Percentiles rank a stretch among this genome's conserved stretches.
Evolutionary conservation across 1,284 basidiomycete genomes (phyloP).

Genomic region (Pisolithus thermaeus): DNA sequence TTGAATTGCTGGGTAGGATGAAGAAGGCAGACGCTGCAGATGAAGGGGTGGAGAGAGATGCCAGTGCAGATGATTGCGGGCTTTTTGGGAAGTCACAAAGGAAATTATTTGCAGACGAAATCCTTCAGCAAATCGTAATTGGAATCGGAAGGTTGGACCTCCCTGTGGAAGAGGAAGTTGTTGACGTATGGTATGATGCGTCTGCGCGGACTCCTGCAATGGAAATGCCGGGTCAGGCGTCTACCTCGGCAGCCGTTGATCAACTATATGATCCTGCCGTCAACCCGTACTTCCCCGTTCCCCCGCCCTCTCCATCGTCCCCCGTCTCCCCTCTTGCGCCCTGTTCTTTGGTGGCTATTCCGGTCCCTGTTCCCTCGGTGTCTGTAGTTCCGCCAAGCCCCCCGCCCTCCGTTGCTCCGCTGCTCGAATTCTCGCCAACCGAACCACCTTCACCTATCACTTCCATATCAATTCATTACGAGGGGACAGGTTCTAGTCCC

Average conservation of each 20-base stretch:
- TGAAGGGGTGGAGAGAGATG: conserved; percentile 21
- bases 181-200: conserved; percentile 28
- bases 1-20: conserved; percentile 69
- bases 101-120: conserved; percentile 68
- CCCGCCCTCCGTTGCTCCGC: conserved; percentile 10
- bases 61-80: conserved; percentile 27
- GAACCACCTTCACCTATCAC: conserved; percentile 12
- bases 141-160: conserved; percentile 80
- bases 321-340: conserved; percentile 17
- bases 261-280: conserved; percentile 10
- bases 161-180: conserved; percentile 30
- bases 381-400: conserved; percentile 6
- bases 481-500: conserved; percentile 8
- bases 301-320: conserved; percentile 1
- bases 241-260: conserved; percentile 10
- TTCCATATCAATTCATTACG: conserved; percentile 13
- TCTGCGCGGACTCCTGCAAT: conserved; percentile 28
- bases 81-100: conserved; percentile 55
- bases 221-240: conserved; percentile 19
- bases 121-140: conserved; percentile 80
- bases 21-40: conserved; percentile 43
- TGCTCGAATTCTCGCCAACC: conserved; percentile 13
- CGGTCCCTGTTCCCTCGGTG: not conserved
- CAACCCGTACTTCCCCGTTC: conserved; percentile 31
- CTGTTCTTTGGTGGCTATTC: conserved; percentile 10